phyloP scores from a whole-genome alignment of 179 eudicot genomes.

The Nepenthes alata region DNA sequence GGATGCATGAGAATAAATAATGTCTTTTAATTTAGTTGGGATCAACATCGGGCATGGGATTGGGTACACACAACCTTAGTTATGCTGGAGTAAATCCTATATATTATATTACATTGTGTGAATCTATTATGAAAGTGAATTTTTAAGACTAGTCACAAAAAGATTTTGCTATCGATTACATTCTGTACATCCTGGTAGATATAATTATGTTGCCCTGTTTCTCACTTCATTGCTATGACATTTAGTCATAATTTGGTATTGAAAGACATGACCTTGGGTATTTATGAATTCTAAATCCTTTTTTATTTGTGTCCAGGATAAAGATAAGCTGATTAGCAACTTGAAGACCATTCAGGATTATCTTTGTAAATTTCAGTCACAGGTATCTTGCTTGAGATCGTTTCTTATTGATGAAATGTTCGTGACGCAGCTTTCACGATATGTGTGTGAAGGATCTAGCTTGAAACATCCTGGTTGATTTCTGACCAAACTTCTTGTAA shows the following conservation, averaged over 20 bases:
- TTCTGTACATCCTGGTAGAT: too few relatives aligned
- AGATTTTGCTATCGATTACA: too few relatives aligned
- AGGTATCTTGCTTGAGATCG: constrained; percentile 32
- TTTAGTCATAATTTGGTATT: not conserved
- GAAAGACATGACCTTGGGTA: not conserved
- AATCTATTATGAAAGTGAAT: too few relatives aligned
- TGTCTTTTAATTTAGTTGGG: too few relatives aligned
- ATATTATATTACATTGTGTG: too few relatives aligned
- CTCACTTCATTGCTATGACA: not conserved
- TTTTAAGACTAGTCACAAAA: too few relatives aligned
- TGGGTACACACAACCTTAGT: too few relatives aligned
- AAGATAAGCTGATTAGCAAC: constrained; percentile 67
- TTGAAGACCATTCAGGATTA: constrained; percentile 81
- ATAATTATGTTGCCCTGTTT: too few relatives aligned
- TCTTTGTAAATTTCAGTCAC: constrained; percentile 87
- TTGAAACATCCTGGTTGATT: not conserved
- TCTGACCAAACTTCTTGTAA: too few relatives aligned
- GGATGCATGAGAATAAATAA: too few relatives aligned
- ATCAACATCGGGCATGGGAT: too few relatives aligned
- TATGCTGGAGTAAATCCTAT: too few relatives aligned
- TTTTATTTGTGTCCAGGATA: constrained; percentile 47
- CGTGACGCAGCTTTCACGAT: not conserved
- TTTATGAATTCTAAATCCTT: not conserved
- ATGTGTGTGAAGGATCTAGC: not conserved
- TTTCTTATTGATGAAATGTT: not conserved